Percentiles rank a stretch among this genome's conserved stretches.
phyloP scores from a whole-genome alignment of 352 stramenopile species.

The Achlya hypogyna region DNA sequence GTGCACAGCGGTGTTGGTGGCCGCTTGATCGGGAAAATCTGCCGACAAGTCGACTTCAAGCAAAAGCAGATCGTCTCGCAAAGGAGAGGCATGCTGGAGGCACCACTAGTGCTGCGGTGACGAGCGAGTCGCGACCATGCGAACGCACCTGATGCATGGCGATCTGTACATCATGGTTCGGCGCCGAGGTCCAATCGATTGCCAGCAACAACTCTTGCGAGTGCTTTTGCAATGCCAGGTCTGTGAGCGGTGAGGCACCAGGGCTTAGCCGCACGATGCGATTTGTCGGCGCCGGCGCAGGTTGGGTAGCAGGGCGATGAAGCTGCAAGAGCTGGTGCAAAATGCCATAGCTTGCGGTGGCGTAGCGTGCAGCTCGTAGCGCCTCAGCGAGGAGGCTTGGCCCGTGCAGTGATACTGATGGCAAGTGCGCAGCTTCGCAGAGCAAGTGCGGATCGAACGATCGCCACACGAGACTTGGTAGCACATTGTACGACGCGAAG shows the following conservation, averaged over 20 bases:
- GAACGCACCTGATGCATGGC: conserved; percentile 7
- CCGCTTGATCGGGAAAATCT: no score
- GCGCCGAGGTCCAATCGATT: neutral
- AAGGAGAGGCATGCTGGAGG: neutral
- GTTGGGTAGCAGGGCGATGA: neutral
- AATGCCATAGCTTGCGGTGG: conserved; percentile 51
- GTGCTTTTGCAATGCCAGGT: neutral
- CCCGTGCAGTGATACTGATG: neutral
- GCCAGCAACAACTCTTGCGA: neutral
- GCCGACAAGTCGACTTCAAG: conserved; percentile 14
- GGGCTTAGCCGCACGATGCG: neutral
- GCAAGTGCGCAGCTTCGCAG: neutral
- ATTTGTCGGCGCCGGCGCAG: neutral
- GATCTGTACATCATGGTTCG: neutral
- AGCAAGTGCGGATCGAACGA: conserved; percentile 24
- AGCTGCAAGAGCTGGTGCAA: conserved; percentile 23
- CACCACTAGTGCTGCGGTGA: neutral
- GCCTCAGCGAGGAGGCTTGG: conserved; percentile 39
- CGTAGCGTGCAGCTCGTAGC: conserved; percentile 39
- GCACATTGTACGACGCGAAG: conserved; percentile 47
- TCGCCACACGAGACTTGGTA: conserved; percentile 57
- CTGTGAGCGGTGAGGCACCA: neutral
- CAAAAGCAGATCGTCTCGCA: neutral
- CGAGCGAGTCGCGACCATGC: no score
- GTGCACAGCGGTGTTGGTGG: neutral